Evolutionary conservation across 1,139 yeast genomes (phyloP).

Genomic region (Eremothecium coryli): DNA sequence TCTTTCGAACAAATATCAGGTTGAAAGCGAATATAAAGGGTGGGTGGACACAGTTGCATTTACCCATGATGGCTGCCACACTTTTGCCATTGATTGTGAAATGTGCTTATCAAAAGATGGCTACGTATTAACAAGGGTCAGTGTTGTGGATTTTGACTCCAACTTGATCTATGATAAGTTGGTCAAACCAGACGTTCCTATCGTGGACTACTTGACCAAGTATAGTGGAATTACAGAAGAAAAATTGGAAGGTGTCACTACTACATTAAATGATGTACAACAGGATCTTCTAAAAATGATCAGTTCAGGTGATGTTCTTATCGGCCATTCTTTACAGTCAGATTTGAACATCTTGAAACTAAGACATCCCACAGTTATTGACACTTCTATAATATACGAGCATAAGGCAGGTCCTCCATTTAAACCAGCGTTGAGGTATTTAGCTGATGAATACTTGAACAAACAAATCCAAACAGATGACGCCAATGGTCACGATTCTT

Average conservation of each 20-base stretch:
- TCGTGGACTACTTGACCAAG: conserved; percentile 69
- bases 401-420: conserved; percentile 74
- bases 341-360: conserved; percentile 54
- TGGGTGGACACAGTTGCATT: conserved; percentile 53
- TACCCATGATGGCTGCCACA: conserved; percentile 48
- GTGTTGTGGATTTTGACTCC: conserved; percentile 57
- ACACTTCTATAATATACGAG: conserved; percentile 56
- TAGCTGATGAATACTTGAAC: conserved; percentile 47
- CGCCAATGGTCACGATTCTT: conserved; percentile 68
- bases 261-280: conserved; percentile 62
- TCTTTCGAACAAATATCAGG: conserved; percentile 8
- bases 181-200: conserved; percentile 67
- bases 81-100: conserved; percentile 86
- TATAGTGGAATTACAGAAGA: conserved; percentile 85
- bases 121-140: conserved; percentile 65
- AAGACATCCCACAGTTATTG: conserved; percentile 58
- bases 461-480: conserved; percentile 54
- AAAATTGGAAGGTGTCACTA: conserved; percentile 49
- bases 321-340: conserved; percentile 68
- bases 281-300: conserved; percentile 39
- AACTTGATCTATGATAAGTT: conserved; percentile 57
- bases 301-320: conserved; percentile 45
- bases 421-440: conserved; percentile 66
- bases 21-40: conserved; percentile 22
- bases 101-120: conserved; percentile 65